phyloP scores from a whole-genome alignment of 179 eudicot genomes.

The Beta macrorhiza region DNA sequence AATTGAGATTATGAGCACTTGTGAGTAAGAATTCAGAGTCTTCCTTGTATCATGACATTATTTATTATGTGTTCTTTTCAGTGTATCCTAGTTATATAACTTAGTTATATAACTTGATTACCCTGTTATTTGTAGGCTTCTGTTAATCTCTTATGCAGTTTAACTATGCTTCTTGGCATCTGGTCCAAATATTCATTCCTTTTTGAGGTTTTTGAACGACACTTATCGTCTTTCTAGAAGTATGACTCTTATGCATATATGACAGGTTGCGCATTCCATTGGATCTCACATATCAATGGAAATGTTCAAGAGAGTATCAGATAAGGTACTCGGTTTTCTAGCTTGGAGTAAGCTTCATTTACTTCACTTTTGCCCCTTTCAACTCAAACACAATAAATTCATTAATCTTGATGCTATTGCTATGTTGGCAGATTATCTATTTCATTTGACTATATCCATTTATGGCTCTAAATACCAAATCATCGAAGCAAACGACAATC shows the following conservation, averaged over 20 bases:
- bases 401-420: constrained; percentile 15
- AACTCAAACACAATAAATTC: neutral
- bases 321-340: constrained; percentile 48
- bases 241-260: constrained; percentile 21
- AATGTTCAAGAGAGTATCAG: constrained; percentile 48
- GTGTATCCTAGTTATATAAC: no score
- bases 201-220: constrained; percentile 1
- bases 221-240: neutral
- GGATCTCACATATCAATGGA: constrained; percentile 80
- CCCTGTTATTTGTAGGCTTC: neutral
- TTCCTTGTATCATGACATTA: neutral
- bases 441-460: constrained; percentile 78
- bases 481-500: constrained; percentile 53
- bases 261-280: constrained; percentile 87
- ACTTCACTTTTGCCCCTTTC: neutral
- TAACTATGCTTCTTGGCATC: neutral
- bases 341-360: constrained; percentile 14
- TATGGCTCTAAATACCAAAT: constrained; percentile 57
- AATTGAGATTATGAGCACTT: neutral
- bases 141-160: neutral
- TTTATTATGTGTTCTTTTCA: neutral
- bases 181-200: neutral
- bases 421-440: constrained; percentile 52
- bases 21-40: neutral
- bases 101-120: neutral